Evolutionary conservation across 2,329 filamentous ascomycete species (phyloP).

Genomic region (Coleophoma crateriformis): DNA sequence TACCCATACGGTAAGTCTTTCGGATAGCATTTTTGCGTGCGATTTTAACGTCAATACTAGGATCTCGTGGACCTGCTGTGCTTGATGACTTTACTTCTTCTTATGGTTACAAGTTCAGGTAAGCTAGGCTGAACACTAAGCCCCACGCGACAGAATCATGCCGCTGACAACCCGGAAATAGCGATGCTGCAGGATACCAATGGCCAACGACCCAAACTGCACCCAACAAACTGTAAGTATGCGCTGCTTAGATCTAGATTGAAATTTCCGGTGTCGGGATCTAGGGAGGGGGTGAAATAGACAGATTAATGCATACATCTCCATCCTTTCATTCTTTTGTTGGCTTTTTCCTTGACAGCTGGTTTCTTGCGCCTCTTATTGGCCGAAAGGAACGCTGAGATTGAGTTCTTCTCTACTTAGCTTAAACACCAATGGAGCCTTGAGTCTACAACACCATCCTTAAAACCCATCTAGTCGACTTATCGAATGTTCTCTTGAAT

Average conservation of each 20-base stretch:
- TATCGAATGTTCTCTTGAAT: too few species aligned
- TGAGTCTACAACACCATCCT: too few species aligned
- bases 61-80: slow-evolving; percentile 91
- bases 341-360: too few species aligned
- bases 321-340: background rate
- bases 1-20: slow-evolving; percentile 85
- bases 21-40: background rate
- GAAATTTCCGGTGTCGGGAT: background rate
- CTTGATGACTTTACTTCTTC: slow-evolving; percentile 97
- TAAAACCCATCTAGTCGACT: too few species aligned
- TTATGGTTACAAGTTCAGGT: slow-evolving; percentile 93
- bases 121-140: slow-evolving; percentile 26
- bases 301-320: slow-evolving; percentile 11
- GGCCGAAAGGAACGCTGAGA: too few species aligned
- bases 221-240: slow-evolving; percentile 75
- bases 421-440: too few species aligned
- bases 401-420: too few species aligned
- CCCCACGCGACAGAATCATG: background rate
- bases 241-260: slow-evolving; percentile 8
- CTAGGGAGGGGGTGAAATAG: slow-evolving; percentile 12
- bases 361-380: too few species aligned
- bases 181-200: slow-evolving; percentile 87
- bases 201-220: slow-evolving; percentile 77
- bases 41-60: slow-evolving; percentile 38
- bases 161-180: background rate